Evolutionary conservation across 345 rosid genomes (phyloP).

Genomic region (Eucalyptus pumila): DNA sequence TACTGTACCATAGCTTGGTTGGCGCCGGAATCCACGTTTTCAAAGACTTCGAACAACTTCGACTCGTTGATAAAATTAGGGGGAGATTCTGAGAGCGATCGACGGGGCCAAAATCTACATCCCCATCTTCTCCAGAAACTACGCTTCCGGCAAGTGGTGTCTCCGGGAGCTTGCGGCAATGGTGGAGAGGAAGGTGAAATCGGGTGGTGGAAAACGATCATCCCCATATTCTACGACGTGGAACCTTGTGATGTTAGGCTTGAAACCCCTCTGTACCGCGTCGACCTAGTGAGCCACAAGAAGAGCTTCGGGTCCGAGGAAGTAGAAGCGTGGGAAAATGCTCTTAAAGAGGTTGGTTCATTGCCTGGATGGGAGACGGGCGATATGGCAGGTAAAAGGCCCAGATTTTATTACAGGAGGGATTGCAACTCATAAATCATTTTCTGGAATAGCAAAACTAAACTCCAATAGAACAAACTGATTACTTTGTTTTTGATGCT

Average conservation of each 20-base stretch:
- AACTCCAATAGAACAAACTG: background rate
- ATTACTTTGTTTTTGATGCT: too few relatives aligned
- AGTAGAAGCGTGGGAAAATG: fast-evolving
- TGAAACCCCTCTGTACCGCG: background rate
- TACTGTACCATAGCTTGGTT: too few relatives aligned
- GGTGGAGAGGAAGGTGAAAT: background rate
- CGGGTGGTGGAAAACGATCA: background rate
- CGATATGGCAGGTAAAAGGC: background rate
- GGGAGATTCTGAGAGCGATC: too few relatives aligned
- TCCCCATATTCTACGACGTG: background rate
- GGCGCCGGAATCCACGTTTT: fast-evolving
- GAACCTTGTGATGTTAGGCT: background rate
- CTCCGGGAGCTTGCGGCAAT: background rate
- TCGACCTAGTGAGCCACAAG: background rate
- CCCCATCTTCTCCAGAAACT: background rate
- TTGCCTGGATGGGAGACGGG: fast-evolving
- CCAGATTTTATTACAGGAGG: background rate
- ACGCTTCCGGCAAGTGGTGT: fast-evolving
- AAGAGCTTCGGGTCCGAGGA: fast-evolving
- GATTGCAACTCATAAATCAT: background rate
- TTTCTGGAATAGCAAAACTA: background rate
- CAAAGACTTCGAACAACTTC: too few relatives aligned
- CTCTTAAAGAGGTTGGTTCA: fast-evolving
- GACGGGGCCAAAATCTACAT: background rate
- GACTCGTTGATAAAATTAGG: too few relatives aligned